Base-by-base conservation (phyloP, 2,329 filamentous ascomycete species). In the Cordyceps farinosa region DNA sequence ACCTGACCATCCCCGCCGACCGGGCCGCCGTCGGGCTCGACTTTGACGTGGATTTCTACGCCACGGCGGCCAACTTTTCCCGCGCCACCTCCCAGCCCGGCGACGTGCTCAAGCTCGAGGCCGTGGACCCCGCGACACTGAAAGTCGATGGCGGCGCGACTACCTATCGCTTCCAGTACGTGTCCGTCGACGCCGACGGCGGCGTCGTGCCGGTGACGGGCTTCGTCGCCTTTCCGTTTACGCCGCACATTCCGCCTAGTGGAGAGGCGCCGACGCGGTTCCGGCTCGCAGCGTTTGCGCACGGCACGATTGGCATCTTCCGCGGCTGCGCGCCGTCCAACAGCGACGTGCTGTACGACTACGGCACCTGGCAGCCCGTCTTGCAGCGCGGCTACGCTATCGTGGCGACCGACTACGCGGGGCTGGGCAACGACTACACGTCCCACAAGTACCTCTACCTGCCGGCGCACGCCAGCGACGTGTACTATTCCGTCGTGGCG, bases 341-440 rank as follows among this genome's bases (percentile, higher is more conserved):
- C 9, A 48, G 58, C 10, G 64, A 63, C 3, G 51, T 10, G 40
- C 53, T 67, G 5, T 67, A 63, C 38, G 63, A 67, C 32, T 64
- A 65, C 29, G 27, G 29, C 5, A 65, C 57, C n/a, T 68, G 67
- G 67, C 48, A 64, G 10, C 44, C 47, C 3, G 38, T 58, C 1
- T 6, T 67, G 13, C 22, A 48, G 8, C 45, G 53, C 9, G 67
- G 66, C 1, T 68, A 67, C 29, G 67, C 67, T 5, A 42, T 68
- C n/a, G 62, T 70, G 8, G 69, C 66, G 10, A 68, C 69, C 5
- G 69, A 70, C 53, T 70, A 66, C 34, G 65, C 67, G 13, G 68
- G 68, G 11, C 61, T 69, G 11, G 68, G 68, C 15, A 69, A 68
- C 62, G 65, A 66, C 56, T 52, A 58, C 27, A 68, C 67, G 2